Evolutionary conservation across 2,329 filamentous ascomycete species (phyloP).

Genomic region (Penicillium griseofulvum): DNA sequence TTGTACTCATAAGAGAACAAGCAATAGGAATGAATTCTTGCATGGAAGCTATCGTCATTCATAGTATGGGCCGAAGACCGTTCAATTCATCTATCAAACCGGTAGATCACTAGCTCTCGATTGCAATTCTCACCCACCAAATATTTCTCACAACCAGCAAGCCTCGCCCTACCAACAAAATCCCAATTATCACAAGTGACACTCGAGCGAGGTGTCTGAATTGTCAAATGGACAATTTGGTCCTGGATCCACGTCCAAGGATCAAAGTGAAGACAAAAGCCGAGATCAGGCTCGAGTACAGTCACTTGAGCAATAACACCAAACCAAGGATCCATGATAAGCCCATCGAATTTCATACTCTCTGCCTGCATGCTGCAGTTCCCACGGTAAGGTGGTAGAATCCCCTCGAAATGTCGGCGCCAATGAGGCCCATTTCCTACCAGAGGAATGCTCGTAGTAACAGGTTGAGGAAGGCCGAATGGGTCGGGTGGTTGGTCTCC

Average conservation of each 20-base stretch:
- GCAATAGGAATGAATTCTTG: background rate
- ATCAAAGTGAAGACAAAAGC: slow-evolving; percentile 38
- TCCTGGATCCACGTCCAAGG: slow-evolving; percentile 19
- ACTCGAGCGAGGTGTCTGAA: slow-evolving; percentile 26
- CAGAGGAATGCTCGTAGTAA: slow-evolving; percentile 56
- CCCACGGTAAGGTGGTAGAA: slow-evolving; percentile 48
- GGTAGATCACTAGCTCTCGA: slow-evolving; percentile 53
- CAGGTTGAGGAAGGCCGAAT: slow-evolving; percentile 23
- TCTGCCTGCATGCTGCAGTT: slow-evolving; percentile 38
- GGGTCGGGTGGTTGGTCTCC: slow-evolving; percentile 42
- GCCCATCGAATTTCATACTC: slow-evolving; percentile 12
- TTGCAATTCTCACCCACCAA: slow-evolving; percentile 58
- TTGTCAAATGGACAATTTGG: slow-evolving; percentile 27
- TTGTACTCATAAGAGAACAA: no score
- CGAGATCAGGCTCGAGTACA: slow-evolving; percentile 32
- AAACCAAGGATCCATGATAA: slow-evolving; percentile 30
- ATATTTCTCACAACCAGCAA: slow-evolving; percentile 61
- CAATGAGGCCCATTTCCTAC: slow-evolving; percentile 51
- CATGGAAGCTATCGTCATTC: no score
- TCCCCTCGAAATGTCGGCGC: slow-evolving; percentile 46
- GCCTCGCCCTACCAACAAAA: slow-evolving; percentile 53
- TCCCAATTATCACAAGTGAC: slow-evolving; percentile 44
- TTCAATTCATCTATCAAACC: slow-evolving; percentile 45
- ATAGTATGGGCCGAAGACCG: background rate
- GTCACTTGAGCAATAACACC: slow-evolving; percentile 37